Evolutionary conservation across 176 grass and related monocot genomes (phyloP).

Genomic region (Hordeum marinum): DNA sequence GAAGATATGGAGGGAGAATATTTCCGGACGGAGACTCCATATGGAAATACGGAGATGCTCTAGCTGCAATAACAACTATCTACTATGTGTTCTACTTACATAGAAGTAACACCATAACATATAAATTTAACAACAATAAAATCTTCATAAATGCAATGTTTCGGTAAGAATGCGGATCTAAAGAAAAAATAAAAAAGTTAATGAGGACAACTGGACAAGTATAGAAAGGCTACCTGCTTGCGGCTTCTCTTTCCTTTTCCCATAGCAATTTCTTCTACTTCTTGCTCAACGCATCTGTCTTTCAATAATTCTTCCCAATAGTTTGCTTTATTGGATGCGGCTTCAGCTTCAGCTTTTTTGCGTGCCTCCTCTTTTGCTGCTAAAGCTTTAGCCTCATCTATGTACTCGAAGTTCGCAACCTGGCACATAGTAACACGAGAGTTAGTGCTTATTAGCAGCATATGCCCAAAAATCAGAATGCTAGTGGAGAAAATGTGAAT

Average conservation of each 20-base stretch:
- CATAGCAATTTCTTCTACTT: conserved; percentile 94
- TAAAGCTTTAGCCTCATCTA: conserved; percentile 86
- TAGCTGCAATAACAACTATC: background rate
- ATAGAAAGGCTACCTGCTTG: conserved; percentile 66
- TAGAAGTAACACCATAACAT: background rate
- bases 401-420: conserved; percentile 93
- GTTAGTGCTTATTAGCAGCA: conserved; percentile 14
- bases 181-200: background rate
- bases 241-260: conserved; percentile 99
- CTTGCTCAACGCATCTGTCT: conserved; percentile 65
- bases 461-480: background rate
- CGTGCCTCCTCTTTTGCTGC: conserved; percentile 87
- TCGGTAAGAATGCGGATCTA: conserved; percentile 5
- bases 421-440: conserved; percentile 32
- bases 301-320: conserved; percentile 95
- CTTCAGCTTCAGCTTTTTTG: conserved; percentile 54
- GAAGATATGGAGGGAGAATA: background rate
- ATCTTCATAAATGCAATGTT: background rate
- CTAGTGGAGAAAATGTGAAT: background rate
- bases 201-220: background rate
- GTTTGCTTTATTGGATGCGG: conserved; percentile 59
- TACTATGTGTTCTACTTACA: background rate
- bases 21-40: background rate
- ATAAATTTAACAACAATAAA: background rate
- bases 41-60: background rate